Base-by-base conservation (phyloP, 2,329 filamentous ascomycete genomes). In the Amauroascus verrucosus region DNA sequence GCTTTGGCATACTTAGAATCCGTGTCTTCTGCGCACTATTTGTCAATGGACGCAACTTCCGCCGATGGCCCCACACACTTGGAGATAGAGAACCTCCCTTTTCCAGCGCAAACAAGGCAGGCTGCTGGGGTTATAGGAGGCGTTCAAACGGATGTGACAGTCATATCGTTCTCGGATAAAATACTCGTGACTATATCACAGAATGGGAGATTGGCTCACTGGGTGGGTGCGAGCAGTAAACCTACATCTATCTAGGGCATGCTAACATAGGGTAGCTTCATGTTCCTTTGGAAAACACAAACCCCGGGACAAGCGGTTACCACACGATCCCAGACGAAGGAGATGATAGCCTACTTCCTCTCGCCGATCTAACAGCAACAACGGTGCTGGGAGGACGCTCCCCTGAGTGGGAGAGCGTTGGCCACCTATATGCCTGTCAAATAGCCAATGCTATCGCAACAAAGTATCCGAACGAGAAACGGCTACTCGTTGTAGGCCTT, bases 121-220 rank as follows among this genome's bases (percentile, higher is more conserved):
- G 75, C 75, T 13, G 75, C 76, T 1, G 83, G 84, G 2, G 65
- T 75, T 2, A 80, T 96, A 57, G 81, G 84, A 57, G 82, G 81
- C 28, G 68, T 84, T 20, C 68, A 77, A 33, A 97, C 93, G 1
- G 82, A 88, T 59, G 83, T 87, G 32, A 83, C 81, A 37, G 77
- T 78, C 9, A 75, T 89, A 51, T 81, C 77, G 62, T 97, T 97
- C 70, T 78, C 83, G 7, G 93, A 97, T 77, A 95, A 88, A 70
- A 88, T 98, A 62, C 72, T 98, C 62, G 75, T 98, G 58, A 96
- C 89, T 0, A 78, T 97, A 56, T 87, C 86, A 0, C 93, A 97
- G 71, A 80, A 84, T 57, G 91, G 90, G 6, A 80, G 84, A 55
- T 72, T 97, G 45, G 86, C 87, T 18, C 93, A 97, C 76, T 98